Conservation (phyloP, 106 monocot species). For the Phalaenopsis equestris region DNA sequence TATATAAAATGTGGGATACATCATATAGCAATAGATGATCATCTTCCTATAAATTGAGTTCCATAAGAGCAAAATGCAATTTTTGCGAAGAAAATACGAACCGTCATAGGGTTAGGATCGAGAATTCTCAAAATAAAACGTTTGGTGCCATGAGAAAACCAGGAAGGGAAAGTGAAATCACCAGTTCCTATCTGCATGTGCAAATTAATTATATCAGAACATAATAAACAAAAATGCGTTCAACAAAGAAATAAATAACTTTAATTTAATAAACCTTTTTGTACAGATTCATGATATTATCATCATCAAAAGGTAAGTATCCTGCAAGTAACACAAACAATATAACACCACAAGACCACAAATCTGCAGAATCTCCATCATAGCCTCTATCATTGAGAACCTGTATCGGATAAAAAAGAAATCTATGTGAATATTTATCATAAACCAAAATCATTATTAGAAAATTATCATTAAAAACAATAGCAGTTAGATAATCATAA, state of each 20-base stretch:
- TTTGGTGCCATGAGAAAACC: slow-evolving; percentile 77
- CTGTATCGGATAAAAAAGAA: slow-evolving; percentile 9
- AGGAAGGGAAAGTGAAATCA: slow-evolving; percentile 65
- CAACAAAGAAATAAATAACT: background rate
- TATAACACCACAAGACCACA: slow-evolving; percentile 95
- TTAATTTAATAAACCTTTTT: slow-evolving; percentile 44
- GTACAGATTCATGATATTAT: slow-evolving; percentile 68
- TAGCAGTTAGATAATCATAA: background rate
- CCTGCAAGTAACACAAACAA: slow-evolving; percentile 89
- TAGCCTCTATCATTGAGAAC: slow-evolving; percentile 78
- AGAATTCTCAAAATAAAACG: slow-evolving; percentile 64
- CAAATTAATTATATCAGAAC: background rate
- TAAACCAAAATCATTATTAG: background rate
- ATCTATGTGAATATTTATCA: background rate
- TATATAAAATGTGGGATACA: background rate
- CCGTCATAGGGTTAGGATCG: slow-evolving; percentile 82
- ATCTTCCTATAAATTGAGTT: background rate
- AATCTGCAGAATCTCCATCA: slow-evolving; percentile 79
- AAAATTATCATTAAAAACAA: background rate
- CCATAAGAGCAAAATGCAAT: background rate
- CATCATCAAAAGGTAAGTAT: slow-evolving; percentile 92
- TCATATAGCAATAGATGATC: background rate
- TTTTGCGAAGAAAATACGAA: slow-evolving; percentile 14
- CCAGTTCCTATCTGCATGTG: slow-evolving; percentile 59
- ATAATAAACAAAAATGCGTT: background rate